Evolutionary conservation across 768 basidiomycete genomes (phyloP).

Genomic region (Leucocoprinus sp.): DNA sequence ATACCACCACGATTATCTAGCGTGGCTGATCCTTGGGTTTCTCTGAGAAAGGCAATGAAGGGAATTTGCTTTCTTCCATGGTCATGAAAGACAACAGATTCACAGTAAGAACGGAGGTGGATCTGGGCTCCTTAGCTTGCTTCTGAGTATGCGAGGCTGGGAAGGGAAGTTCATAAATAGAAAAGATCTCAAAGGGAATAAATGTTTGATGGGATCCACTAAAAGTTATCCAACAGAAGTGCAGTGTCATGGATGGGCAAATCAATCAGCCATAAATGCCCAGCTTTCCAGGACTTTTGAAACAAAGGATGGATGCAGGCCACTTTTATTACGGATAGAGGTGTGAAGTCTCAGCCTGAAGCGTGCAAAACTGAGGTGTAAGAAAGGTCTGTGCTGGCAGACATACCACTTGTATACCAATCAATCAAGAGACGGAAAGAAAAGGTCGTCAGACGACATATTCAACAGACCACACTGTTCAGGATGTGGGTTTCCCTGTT

Average conservation of each 20-base stretch:
- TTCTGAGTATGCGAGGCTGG: slow-evolving; percentile 3
- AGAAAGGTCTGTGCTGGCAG: too few relatives aligned
- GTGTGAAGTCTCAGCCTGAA: too few relatives aligned
- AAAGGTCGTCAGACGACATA: too few relatives aligned
- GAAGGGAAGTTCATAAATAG: not conserved
- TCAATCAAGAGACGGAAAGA: too few relatives aligned
- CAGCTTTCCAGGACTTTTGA: not conserved
- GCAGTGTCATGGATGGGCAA: not conserved
- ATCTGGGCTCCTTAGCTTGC: not conserved
- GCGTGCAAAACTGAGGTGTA: too few relatives aligned
- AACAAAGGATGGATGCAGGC: not conserved
- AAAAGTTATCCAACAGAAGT: slow-evolving; percentile 1
- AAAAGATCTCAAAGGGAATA: slow-evolving; percentile 6
- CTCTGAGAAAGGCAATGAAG: not conserved
- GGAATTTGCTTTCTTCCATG: not conserved
- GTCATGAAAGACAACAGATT: not conserved
- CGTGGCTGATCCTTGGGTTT: not conserved
- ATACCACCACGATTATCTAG: slow-evolving; percentile 4
- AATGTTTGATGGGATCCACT: slow-evolving; percentile 6
- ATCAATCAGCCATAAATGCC: slow-evolving; percentile 1
- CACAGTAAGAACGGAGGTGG: not conserved
- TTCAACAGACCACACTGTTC: too few relatives aligned
- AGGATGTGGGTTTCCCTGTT: not conserved
- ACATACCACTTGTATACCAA: too few relatives aligned
- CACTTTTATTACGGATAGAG: too few relatives aligned